Base-by-base conservation (phyloP, 768 basidiomycete species). In the Lentinula detonsa region DNA sequence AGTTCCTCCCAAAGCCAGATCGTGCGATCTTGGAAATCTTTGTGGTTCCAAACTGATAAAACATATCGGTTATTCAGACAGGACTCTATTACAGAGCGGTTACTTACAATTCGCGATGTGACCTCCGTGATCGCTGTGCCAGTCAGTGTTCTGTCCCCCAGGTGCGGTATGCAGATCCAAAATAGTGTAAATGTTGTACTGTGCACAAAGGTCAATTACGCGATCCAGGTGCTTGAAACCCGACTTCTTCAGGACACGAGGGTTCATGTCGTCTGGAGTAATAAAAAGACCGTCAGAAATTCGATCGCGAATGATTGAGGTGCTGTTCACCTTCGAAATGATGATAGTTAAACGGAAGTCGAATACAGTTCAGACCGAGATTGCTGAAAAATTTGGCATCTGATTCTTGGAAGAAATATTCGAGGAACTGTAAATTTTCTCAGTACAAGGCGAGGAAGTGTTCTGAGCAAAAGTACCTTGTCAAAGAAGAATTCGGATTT, bases 221-320 rank as follows among this genome's bases (percentile, higher is more conserved):
- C 90, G 80, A 64, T 93, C 91, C 55, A 93, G 86, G 72, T 91
- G 89, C 70, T 86, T 87, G 76, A 92, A 90, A 31, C 91, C 88
- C 7, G 81, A 78, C 61, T 82, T 73, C 68, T 89, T 91, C 65
- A 91, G 82, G 0, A 90, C 85, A 23, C 88, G 81, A 18, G 91
- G 90, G 68, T 90, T 90, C 80, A 86, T 78, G 70, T 92, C 90
- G 70, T 93, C 62, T 63, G 10, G 9, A 1, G 6, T n/a, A 6
- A 48, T 5, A 3, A 9, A 33, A 57, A 23, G 21, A 18, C 23
- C 5, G 13, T 45, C 37, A 34, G 39, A 1, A 31, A 45, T 7
- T 1, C 10, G 0, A 31, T 48, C 56, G 18, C 18, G 5, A 8
- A 18, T 33, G 37, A 28, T 59, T 5, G 33, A 39, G 42, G 0